Evolutionary conservation across 2,329 filamentous ascomycete species (phyloP).

Genomic region (Pseudocercospora ulei): DNA sequence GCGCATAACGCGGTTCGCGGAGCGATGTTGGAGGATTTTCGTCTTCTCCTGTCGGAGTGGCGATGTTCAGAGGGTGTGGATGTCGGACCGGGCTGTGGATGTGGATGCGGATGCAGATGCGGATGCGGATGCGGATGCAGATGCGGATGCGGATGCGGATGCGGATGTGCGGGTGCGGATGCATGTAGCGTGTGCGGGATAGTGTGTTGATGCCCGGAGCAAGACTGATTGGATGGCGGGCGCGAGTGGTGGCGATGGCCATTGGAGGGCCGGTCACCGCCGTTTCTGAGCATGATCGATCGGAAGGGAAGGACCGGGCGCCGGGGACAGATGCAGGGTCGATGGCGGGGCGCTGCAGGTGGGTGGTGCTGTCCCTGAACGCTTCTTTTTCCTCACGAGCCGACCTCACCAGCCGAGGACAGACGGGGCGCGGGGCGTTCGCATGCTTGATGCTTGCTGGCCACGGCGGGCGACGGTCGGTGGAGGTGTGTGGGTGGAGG

Average conservation of each 20-base stretch:
- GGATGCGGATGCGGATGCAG: constrained; percentile 14
- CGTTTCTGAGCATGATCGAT: constrained; percentile 13
- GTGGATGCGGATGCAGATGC: constrained; percentile 9
- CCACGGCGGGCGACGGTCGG: neutral
- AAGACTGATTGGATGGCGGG: constrained; percentile 11
- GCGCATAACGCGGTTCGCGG: constrained; percentile 19
- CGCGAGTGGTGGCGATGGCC: constrained; percentile 9
- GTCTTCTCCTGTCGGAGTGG: constrained; percentile 8
- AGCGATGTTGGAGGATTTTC: constrained; percentile 15
- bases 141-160: constrained; percentile 14
- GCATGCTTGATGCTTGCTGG: no score
- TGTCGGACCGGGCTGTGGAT: no score
- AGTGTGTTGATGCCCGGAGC: constrained; percentile 17
- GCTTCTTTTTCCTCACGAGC: no score
- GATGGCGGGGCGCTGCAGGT: constrained; percentile 5
- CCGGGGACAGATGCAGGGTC: constrained; percentile 6
- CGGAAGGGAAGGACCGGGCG: neutral
- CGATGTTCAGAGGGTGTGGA: constrained; percentile 9
- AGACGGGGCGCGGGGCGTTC: constrained; percentile 8
- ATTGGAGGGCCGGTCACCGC: constrained; percentile 7
- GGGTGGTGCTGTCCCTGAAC: constrained; percentile 3
- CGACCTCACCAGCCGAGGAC: constrained; percentile 15
- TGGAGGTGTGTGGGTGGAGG: neutral
- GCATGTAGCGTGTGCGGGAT: constrained; percentile 13
- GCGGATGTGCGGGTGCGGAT: constrained; percentile 15